Evolutionary conservation across 2,329 filamentous ascomycete species (phyloP), one percentile per base, ranked within the genome.

Genomic region (Penicillium sp.): DNA sequence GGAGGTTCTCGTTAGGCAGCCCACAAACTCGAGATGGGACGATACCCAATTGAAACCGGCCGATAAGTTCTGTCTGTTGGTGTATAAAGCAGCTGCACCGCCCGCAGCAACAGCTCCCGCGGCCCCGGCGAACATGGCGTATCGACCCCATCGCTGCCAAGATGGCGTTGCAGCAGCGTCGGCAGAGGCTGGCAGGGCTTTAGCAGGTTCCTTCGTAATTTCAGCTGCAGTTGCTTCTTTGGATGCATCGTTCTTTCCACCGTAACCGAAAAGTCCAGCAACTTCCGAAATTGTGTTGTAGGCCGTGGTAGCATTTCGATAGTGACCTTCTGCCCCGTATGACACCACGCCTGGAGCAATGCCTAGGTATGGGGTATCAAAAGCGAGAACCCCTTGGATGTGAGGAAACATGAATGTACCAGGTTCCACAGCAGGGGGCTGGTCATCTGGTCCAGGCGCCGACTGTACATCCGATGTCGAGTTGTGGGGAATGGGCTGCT

Each of bases 21-120:
- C 91, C 1, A 98, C 90, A 68, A 98, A 99, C 73, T 95, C 90
- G 26, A 99, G 85, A 75, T 99, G 95, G 35, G 90, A 95, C 16
- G 89, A 86, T 14, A 90, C 90, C 92, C 93, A 98, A 10, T 81
- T 81, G 78, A 88, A 88, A 8, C 93, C 90, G 58, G 88, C 82
- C 3, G 83, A 85, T 59, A 98, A 85, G 61, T 91, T 87, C 31
- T 96, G 90, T 54, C 91, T 86, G 67, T 95, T 92, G 67, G 90
- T 81, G 78, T 96, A 98, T 11, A 93, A 90, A 8, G 92, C 92
- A 0, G 90, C 90, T 0, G 90, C 89, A 8, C 90, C 91, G 0
- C 90, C 93, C 1, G 88, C 90, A 0, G 93, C 87, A 0, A 93
- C 87, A 0, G 90, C 90, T 0, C 90, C 92, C 0, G 84, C 85